These are phyloP conservation scores for Stagonosporopsis vannaccii DNA, from an alignment of 2,329 filamentous ascomycete species.

Conservation along the genomic window DNA sequence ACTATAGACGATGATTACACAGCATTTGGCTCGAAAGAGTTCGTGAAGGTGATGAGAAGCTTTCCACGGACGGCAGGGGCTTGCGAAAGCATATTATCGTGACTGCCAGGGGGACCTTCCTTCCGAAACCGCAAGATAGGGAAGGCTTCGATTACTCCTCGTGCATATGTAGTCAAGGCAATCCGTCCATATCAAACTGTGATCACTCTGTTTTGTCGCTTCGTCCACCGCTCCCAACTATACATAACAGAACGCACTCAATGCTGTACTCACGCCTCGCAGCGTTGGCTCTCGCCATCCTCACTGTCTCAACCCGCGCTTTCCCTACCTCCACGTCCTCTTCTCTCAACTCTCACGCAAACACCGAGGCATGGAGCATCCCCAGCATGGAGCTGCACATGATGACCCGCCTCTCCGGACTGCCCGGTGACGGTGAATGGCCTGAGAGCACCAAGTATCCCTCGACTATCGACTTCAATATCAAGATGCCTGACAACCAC, in stretches of 20 bases:
- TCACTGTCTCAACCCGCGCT: not conserved
- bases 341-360: not conserved
- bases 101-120: not conserved
- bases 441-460: constrained; percentile 27
- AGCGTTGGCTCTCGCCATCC: not conserved
- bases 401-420: constrained; percentile 33
- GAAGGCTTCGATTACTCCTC: not conserved
- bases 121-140: not conserved
- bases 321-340: not conserved
- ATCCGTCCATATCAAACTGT: not conserved
- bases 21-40: not conserved
- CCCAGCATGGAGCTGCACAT: constrained; percentile 36
- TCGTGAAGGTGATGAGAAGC: not conserved
- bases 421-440: constrained; percentile 31
- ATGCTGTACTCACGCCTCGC: constrained; percentile 1
- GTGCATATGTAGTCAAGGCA: not conserved
- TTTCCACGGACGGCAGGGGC: not conserved
- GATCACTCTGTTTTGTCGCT: not conserved
- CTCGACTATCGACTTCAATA: constrained; percentile 33
- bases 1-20: not conserved
- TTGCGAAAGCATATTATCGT: not conserved
- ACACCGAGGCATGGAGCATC: constrained; percentile 28
- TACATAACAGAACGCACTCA: not conserved
- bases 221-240: not conserved
- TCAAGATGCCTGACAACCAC: constrained; percentile 21